phyloP scores from a whole-genome alignment of 2,329 filamentous ascomycete genomes.

The Pestalotiopsis sp. region DNA sequence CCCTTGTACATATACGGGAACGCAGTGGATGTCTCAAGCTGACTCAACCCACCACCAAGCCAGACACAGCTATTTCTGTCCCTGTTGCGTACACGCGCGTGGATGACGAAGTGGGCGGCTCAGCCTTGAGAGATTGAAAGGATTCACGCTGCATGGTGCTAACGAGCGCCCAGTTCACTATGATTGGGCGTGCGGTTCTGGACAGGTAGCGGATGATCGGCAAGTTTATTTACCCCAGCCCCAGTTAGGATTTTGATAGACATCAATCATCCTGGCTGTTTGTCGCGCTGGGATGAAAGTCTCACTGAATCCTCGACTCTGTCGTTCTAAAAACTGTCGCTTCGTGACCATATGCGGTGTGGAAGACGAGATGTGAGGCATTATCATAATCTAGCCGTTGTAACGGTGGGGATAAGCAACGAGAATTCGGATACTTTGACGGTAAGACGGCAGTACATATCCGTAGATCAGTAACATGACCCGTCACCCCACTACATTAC shows the following conservation, averaged over 20 bases:
- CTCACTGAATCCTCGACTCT: background rate
- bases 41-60: background rate
- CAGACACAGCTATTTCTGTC: background rate
- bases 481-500: background rate
- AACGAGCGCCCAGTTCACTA: background rate
- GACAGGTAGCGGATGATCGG: background rate
- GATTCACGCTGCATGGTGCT: background rate
- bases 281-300: background rate
- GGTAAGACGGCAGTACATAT: background rate
- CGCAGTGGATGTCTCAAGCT: background rate
- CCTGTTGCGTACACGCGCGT: background rate
- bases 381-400: background rate
- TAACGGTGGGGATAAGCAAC: background rate
- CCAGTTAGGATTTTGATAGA: background rate
- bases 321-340: background rate
- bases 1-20: background rate
- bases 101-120: background rate
- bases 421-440: background rate
- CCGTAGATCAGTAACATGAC: background rate
- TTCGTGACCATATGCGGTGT: no score
- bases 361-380: background rate
- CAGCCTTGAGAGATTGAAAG: background rate
- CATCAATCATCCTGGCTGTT: background rate
- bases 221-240: slow-evolving; percentile 1
- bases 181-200: background rate